phyloP scores from a whole-genome alignment of 345 rosid genomes.

The Hibiscus tridactylites region DNA sequence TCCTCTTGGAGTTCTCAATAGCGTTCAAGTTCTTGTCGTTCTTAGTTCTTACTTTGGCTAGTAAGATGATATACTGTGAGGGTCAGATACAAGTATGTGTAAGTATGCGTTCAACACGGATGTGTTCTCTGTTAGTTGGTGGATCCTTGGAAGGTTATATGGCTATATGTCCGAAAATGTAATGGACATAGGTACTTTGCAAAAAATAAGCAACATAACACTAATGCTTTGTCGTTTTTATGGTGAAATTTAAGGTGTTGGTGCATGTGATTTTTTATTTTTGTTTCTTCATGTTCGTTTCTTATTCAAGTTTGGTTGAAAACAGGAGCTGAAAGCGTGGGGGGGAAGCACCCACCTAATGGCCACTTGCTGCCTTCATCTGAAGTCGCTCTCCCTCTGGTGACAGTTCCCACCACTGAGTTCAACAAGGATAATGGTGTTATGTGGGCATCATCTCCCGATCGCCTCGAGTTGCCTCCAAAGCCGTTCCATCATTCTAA shows the following conservation, averaged over 20 bases:
- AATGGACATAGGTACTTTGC: background rate
- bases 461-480: constrained; percentile 67
- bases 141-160: background rate
- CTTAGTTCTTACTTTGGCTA: background rate
- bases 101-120: background rate
- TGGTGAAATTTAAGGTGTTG: background rate
- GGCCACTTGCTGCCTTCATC: constrained; percentile 43
- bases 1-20: background rate
- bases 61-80: background rate
- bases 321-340: constrained; percentile 52
- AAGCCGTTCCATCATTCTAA: constrained; percentile 68
- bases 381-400: constrained; percentile 60
- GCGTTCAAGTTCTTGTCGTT: background rate
- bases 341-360: constrained; percentile 31
- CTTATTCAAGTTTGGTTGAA: constrained; percentile 8
- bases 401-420: constrained; percentile 53
- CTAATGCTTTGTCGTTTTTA: background rate
- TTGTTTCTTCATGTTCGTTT: background rate
- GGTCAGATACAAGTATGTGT: background rate
- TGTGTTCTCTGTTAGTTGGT: background rate
- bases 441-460: constrained; percentile 77
- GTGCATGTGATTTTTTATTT: background rate
- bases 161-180: background rate
- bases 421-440: constrained; percentile 58
- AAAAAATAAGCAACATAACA: background rate